Conservation (phyloP, 352 stramenopile genomes). For the Pythium aquatile region DNA sequence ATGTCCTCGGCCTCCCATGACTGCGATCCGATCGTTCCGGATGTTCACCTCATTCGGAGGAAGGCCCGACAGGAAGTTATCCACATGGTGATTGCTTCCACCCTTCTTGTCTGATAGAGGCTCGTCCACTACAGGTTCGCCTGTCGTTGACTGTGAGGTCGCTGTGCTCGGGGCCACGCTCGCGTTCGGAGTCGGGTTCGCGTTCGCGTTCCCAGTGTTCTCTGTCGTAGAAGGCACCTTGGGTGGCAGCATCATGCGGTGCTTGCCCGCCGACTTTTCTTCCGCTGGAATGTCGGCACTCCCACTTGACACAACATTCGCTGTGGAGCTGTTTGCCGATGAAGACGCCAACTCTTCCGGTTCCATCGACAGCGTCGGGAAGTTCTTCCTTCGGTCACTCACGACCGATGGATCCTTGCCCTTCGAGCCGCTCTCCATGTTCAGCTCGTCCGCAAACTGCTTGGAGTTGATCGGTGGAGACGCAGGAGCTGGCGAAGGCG, state of each 20-base stretch:
- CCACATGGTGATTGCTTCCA: constrained; percentile 47
- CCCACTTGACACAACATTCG: constrained; percentile 7
- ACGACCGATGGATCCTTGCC: constrained; percentile 24
- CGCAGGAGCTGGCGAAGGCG: constrained; percentile 38
- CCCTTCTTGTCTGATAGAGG: constrained; percentile 56
- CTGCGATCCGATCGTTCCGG: constrained; percentile 87
- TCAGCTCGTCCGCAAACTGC: constrained; percentile 63
- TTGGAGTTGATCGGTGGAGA: constrained; percentile 52
- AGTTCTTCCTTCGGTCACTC: constrained; percentile 48
- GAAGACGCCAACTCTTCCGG: constrained; percentile 46
- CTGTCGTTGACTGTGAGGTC: not conserved
- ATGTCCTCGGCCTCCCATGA: constrained; percentile 90
- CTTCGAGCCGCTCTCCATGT: constrained; percentile 78
- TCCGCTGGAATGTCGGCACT: constrained; percentile 31
- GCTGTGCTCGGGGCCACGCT: not conserved
- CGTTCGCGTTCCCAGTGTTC: not conserved
- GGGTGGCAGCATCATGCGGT: constrained; percentile 39
- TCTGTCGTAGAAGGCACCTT: constrained; percentile 6
- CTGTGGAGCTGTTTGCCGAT: constrained; percentile 20
- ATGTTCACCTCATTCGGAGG: constrained; percentile 91
- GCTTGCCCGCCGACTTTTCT: constrained; percentile 49
- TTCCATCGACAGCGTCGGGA: constrained; percentile 54
- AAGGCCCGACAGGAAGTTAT: constrained; percentile 81
- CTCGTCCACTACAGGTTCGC: constrained; percentile 39
- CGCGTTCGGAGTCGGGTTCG: no score